phyloP scores from a whole-genome alignment of 352 stramenopile genomes.

The Discostella stelligera region DNA sequence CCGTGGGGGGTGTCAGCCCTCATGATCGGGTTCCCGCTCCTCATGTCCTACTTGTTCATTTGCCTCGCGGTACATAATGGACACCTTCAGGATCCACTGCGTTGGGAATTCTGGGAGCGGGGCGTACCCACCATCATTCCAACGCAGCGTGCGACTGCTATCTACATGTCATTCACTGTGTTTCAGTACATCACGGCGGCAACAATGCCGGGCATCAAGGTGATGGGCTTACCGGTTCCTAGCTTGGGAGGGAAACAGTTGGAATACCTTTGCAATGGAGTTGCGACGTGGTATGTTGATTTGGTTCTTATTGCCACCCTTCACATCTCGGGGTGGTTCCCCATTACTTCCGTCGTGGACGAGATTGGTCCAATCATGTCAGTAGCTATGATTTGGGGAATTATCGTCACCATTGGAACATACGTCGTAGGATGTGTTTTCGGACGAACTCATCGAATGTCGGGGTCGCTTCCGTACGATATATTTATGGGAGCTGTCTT shows the following conservation, averaged over 20 bases:
- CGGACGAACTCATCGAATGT: constrained; percentile 36
- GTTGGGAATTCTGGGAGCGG: constrained; percentile 28
- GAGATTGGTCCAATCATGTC: constrained; percentile 54
- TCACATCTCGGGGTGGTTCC: constrained; percentile 46
- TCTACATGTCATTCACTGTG: constrained; percentile 41
- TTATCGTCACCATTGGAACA: constrained; percentile 44
- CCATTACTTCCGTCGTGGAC: constrained; percentile 46
- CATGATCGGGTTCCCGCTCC: constrained; percentile 39
- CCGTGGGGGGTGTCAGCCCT: constrained; percentile 31
- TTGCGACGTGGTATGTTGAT: constrained; percentile 55
- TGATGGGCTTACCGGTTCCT: constrained; percentile 40
- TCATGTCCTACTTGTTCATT: constrained; percentile 45
- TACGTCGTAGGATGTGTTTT: constrained; percentile 46
- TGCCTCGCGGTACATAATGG: constrained; percentile 24
- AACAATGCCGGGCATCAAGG: constrained; percentile 40
- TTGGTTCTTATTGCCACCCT: constrained; percentile 38
- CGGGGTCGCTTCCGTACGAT: constrained; percentile 86
- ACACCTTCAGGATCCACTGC: constrained; percentile 16
- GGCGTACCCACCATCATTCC: constrained; percentile 24
- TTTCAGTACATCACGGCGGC: constrained; percentile 40
- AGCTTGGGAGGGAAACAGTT: constrained; percentile 44
- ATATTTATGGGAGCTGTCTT: constrained; percentile 88
- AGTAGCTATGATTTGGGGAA: constrained; percentile 52
- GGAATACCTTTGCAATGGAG: constrained; percentile 58
- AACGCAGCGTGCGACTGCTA: constrained; percentile 14